Evolutionary conservation across 202 grass and related monocot genomes (phyloP).

Genomic region (Digitaria exilis): DNA sequence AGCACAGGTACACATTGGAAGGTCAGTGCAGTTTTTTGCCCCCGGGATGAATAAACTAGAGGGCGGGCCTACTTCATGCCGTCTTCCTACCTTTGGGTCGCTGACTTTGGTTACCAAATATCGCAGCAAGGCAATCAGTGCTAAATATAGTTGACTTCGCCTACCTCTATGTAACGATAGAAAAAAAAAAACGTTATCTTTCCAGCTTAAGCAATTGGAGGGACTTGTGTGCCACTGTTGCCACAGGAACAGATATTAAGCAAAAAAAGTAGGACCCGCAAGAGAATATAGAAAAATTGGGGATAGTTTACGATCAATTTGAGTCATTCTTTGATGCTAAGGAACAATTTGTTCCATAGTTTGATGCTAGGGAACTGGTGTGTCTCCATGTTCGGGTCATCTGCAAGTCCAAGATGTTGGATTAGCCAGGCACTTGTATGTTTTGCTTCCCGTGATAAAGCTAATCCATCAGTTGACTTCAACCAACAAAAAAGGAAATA

Average conservation of each 20-base stretch:
- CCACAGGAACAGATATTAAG: neutral
- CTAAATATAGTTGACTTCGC: constrained; percentile 38
- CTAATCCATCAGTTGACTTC: neutral
- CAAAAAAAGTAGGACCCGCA: neutral
- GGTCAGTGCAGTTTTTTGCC: too few species aligned
- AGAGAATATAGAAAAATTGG: neutral
- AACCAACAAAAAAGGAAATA: too few species aligned
- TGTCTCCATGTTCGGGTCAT: neutral
- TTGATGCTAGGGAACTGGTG: constrained; percentile 17
- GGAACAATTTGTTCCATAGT: too few species aligned
- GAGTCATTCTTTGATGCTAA: neutral
- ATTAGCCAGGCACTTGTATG: neutral
- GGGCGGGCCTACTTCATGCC: constrained; percentile 52
- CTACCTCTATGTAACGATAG: neutral
- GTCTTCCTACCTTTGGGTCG: constrained; percentile 16
- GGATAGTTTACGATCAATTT: neutral
- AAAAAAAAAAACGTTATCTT: neutral
- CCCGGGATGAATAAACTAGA: too few species aligned
- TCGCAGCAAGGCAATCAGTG: constrained; percentile 7
- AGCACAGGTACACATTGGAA: too few species aligned
- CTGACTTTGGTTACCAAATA: neutral
- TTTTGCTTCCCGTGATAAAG: neutral
- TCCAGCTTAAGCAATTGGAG: constrained; percentile 1
- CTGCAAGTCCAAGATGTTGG: neutral
- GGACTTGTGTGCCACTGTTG: neutral